Evolutionary conservation across 108 stramenopile species (phyloP), one percentile per base, ranked within the genome.

Genomic region (Conticribra guillardii): DNA sequence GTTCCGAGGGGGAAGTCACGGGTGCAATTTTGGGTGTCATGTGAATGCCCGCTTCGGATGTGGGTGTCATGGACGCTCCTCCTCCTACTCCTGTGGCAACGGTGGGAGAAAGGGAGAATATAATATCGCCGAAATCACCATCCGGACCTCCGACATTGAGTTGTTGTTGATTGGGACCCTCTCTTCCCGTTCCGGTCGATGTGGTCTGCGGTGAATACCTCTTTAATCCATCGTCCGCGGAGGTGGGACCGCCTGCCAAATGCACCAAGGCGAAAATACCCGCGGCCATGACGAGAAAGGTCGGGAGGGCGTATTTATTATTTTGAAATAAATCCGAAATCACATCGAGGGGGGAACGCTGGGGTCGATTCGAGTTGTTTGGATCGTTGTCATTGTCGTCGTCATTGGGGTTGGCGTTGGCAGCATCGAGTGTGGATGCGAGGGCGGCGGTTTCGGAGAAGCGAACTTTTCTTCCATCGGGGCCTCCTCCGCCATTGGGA

Each of bases 221-320:
- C 5, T 41, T 9, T 11, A 41, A 5, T 41, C 37, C 11, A 14
- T 22, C 0, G 34, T 29, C 34, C 31, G 60, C 57, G 5, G 26
- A 59, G 31, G 61, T 56, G 16, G 45, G 47, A 19, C 70, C 45
- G 3, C 70, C 77, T 32, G 69, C 30, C 24, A 79, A 48, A 60
- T 79, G 77, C 9, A 79, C 77, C 64, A 79, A 45, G 26, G 71
- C 31, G 53, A 79, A 79, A 16, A 79, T 79, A 16, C 32, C 37
- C 11, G 59, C 33, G 8, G 77, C 57, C 60, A 53, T 37, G 14
- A 53, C 4, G 18, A 79, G 41, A 28, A 79, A 71, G 22, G 60
- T 37, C 11, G 77, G 77, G 11, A 71, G 18, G 16, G 77, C 67
- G 52, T 79, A 79, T 58, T 59, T 71, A 26, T 59, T 71, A 26